Evolutionary conservation across 352 stramenopile species (phyloP).

Genomic region (Globisporangium radiosum): DNA sequence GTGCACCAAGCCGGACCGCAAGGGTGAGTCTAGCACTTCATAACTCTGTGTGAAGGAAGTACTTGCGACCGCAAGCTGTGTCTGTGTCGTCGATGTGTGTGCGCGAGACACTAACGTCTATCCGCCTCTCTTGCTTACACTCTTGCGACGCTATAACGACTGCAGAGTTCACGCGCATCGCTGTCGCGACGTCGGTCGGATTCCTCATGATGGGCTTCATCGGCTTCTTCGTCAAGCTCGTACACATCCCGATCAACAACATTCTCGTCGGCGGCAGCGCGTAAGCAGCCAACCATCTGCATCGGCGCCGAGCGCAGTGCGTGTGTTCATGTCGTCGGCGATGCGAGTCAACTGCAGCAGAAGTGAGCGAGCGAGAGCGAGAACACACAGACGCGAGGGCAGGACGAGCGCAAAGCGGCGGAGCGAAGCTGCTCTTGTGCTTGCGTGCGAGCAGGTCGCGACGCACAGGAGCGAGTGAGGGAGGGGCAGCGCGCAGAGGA

Average conservation of each 20-base stretch:
- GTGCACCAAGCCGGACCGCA: slow-evolving; percentile 98
- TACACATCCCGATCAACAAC: slow-evolving; percentile 99
- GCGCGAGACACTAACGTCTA: slow-evolving; percentile 1
- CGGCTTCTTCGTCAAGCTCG: slow-evolving; percentile 99
- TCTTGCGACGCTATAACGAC: no score
- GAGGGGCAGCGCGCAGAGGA: not conserved
- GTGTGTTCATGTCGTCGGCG: not conserved
- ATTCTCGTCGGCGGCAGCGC: slow-evolving; percentile 93
- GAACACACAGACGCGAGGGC: not conserved
- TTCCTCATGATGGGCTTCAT: slow-evolving; percentile 99
- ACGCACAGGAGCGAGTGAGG: no score
- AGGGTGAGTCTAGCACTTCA: slow-evolving; percentile 60
- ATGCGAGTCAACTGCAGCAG: not conserved
- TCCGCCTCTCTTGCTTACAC: not conserved
- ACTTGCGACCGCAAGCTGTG: not conserved
- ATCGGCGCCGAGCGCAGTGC: not conserved
- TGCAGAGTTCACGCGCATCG: slow-evolving; percentile 94
- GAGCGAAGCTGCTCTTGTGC: not conserved
- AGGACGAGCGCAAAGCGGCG: not conserved
- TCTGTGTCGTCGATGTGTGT: not conserved
- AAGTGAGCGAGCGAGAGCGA: not conserved
- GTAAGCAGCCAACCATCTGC: slow-evolving; percentile 25
- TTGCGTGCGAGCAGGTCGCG: not conserved
- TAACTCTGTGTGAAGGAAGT: no score
- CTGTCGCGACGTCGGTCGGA: slow-evolving; percentile 92